Evolutionary conservation across 306 rosid genomes (phyloP).

Genomic region (Aeschynomene evenia): DNA sequence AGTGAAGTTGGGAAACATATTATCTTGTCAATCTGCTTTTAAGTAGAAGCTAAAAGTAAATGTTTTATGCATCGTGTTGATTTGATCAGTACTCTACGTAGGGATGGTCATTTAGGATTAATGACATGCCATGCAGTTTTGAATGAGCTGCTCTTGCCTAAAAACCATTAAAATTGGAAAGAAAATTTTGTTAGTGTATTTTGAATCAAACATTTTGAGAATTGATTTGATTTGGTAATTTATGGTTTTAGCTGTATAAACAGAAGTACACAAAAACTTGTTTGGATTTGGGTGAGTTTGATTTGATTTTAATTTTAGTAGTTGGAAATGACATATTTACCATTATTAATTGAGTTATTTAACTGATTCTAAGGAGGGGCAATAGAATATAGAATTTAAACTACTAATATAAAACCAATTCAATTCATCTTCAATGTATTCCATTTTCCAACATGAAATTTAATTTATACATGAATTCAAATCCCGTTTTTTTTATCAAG

Average conservation of each 20-base stretch:
- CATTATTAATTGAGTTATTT: slow-evolving; percentile 4
- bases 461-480: neutral
- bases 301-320: slow-evolving; percentile 17
- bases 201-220: neutral
- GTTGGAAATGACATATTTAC: neutral
- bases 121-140: neutral
- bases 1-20: slow-evolving; percentile 6
- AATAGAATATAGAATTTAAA: slow-evolving; percentile 8
- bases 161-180: slow-evolving; percentile 3
- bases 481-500: neutral
- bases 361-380: slow-evolving; percentile 1
- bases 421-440: slow-evolving; percentile 6
- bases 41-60: neutral
- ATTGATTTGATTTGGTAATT: slow-evolving; percentile 16
- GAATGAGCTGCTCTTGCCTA: neutral
- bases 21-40: neutral
- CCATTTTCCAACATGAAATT: slow-evolving; percentile 16
- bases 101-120: slow-evolving; percentile 4
- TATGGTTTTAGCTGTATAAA: slow-evolving; percentile 12
- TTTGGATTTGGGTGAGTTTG: slow-evolving; percentile 5
- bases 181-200: neutral
- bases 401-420: neutral
- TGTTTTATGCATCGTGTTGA: neutral
- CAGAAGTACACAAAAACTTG: slow-evolving; percentile 3
- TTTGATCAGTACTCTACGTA: neutral